A percentile compares a stretch with the other conserved stretches of the same genome.
phyloP scores from a whole-genome alignment of 129 eudicot species.

The Calendula officinalis region DNA sequence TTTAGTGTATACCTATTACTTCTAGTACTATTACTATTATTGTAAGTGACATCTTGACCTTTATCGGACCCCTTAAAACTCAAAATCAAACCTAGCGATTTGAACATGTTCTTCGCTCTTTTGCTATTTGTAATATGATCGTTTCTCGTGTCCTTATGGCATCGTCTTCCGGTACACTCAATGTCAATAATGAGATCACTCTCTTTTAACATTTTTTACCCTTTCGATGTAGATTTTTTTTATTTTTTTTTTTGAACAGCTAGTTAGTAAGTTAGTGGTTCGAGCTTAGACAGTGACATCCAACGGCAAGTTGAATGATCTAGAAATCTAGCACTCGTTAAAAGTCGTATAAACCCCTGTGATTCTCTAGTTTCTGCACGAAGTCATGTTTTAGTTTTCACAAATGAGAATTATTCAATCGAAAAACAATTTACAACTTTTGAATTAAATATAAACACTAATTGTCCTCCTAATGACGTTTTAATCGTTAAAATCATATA shows the following conservation, averaged over 20 bases:
- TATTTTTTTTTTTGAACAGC: no score
- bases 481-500: no score
- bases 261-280: no score
- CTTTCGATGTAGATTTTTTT: constrained; percentile 33
- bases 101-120: constrained; percentile 30
- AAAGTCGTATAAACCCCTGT: background rate
- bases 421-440: background rate
- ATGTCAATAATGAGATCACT: constrained; percentile 34
- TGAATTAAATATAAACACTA: background rate
- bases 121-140: constrained; percentile 21
- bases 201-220: constrained; percentile 29
- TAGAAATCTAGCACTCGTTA: background rate
- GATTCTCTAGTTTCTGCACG: constrained; percentile 15
- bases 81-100: constrained; percentile 30
- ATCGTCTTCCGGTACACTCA: constrained; percentile 35
- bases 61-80: constrained; percentile 27
- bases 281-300: no score
- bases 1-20: constrained; percentile 6
- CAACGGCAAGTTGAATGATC: no score
- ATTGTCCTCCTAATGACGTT: no score
- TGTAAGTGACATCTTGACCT: background rate
- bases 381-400: background rate
- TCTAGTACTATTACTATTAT: background rate
- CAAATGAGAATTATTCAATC: background rate
- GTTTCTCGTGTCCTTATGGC: constrained; percentile 23